These are phyloP conservation scores for Rubia balearica DNA, from an alignment of 305 asterid genomes.

Conservation along the genomic window DNA sequence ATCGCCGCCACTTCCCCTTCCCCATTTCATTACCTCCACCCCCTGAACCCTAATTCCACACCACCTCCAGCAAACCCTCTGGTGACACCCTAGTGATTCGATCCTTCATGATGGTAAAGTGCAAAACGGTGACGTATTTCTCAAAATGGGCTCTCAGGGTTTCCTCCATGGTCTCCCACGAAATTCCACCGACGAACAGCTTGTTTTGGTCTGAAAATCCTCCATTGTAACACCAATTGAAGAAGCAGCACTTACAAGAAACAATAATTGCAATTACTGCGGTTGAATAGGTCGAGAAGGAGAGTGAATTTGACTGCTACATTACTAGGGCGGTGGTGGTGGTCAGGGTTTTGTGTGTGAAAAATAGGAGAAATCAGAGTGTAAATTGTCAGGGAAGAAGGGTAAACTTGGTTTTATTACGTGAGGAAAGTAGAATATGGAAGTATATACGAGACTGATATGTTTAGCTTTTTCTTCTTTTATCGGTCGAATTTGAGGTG, in stretches of 20 bases:
- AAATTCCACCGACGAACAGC: slow-evolving; percentile 81
- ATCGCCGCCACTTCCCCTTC: too few relatives aligned
- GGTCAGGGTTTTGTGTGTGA: not conserved
- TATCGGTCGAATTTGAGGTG: too few relatives aligned
- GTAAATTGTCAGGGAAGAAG: not conserved
- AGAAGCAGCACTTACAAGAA: not conserved
- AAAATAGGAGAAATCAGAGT: not conserved
- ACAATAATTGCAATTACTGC: not conserved
- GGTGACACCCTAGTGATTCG: slow-evolving; percentile 44
- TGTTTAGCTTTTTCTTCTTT: not conserved
- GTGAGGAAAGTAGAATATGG: not conserved
- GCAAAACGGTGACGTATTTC: slow-evolving; percentile 58
- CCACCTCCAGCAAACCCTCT: slow-evolving; percentile 88
- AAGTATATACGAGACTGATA: too few relatives aligned
- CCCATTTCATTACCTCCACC: too few relatives aligned
- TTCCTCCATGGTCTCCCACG: slow-evolving; percentile 69
- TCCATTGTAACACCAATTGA: slow-evolving; percentile 31
- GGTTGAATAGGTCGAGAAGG: not conserved
- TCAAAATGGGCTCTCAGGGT: slow-evolving; percentile 51
- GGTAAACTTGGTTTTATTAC: not conserved
- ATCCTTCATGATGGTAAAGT: slow-evolving; percentile 48
- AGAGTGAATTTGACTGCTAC: not conserved
- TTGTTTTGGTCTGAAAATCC: slow-evolving; percentile 53
- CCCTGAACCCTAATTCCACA: too few relatives aligned
- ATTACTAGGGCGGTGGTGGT: not conserved